phyloP scores from a whole-genome alignment of 108 stramenopile genomes.

The Parmales sp. region DNA sequence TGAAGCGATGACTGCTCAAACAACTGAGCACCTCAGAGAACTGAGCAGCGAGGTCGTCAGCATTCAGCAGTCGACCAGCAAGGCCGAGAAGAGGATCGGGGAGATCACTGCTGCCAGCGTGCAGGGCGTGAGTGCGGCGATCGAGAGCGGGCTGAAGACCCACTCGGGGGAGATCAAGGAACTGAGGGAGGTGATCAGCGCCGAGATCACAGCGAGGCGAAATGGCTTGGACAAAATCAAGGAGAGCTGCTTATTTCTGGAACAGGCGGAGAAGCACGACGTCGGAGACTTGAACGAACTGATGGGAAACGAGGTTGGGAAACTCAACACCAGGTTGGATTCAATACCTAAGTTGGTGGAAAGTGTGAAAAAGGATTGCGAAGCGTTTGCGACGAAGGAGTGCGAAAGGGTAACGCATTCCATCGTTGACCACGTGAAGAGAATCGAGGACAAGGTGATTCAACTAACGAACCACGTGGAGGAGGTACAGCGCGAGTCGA shows the following conservation, averaged over 20 bases:
- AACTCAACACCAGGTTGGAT: not conserved
- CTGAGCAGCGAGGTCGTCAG: conserved; percentile 5
- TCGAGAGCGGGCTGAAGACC: conserved; percentile 4
- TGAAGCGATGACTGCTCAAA: conserved; percentile 8
- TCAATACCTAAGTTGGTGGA: not conserved
- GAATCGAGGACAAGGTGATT: conserved; percentile 7
- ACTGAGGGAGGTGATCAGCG: conserved; percentile 1
- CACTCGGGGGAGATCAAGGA: not conserved
- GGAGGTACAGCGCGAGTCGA: not conserved
- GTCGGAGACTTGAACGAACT: not conserved
- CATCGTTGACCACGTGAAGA: not conserved
- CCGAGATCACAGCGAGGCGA: not conserved
- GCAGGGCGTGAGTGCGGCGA: conserved; percentile 6
- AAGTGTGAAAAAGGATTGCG: not conserved
- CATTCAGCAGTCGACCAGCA: conserved; percentile 4
- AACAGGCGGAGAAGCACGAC: not conserved
- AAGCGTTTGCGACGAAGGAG: not conserved
- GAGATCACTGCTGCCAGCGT: not conserved
- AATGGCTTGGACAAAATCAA: not conserved
- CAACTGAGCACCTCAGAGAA: not conserved
- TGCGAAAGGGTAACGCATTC: not conserved
- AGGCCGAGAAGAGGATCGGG: conserved; percentile 10
- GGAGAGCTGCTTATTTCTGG: not conserved
- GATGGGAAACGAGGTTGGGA: not conserved
- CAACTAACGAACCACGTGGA: conserved; percentile 6